Conservation (phyloP, 2,329 filamentous ascomycete genomes). For the Colletotrichum eleusines region DNA sequence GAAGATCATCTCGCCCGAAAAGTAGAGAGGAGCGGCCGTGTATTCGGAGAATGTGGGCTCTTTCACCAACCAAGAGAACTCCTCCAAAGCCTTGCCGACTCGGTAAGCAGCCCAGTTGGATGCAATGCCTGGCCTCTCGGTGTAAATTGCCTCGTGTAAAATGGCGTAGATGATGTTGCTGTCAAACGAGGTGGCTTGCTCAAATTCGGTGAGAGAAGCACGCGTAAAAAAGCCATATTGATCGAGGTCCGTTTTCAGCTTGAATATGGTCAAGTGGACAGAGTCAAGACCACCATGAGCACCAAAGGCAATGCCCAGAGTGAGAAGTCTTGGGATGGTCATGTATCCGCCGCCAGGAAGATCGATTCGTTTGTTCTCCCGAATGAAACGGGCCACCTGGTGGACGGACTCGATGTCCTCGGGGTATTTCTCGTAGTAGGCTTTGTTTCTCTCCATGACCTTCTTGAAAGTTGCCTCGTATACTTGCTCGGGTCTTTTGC, state of each 20-base stretch:
- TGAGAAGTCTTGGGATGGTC: conserved; percentile 80
- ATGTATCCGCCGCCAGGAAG: conserved; percentile 80
- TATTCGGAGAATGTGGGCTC: conserved; percentile 45
- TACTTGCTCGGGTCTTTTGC: conserved; percentile 77
- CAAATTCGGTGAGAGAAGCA: conserved; percentile 76
- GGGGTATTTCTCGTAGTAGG: conserved; percentile 88
- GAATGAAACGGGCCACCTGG: conserved; percentile 74
- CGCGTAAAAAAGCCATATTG: conserved; percentile 81
- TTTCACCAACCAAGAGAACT: conserved; percentile 65
- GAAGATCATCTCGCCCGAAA: conserved; percentile 94
- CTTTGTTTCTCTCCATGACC: conserved; percentile 77
- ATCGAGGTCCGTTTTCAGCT: conserved; percentile 78
- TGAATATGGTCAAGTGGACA: conserved; percentile 80
- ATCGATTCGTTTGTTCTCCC: conserved; percentile 63
- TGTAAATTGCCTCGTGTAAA: conserved; percentile 91
- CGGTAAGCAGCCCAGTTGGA: conserved; percentile 83
- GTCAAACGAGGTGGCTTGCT: conserved; percentile 78
- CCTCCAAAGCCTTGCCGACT: conserved; percentile 62
- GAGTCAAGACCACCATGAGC: conserved; percentile 80
- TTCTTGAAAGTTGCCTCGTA: conserved; percentile 80
- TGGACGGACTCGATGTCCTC: conserved; percentile 80
- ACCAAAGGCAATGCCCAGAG: conserved; percentile 83
- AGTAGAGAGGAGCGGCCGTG: conserved; percentile 71
- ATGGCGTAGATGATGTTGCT: conserved; percentile 85
- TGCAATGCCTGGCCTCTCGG: conserved; percentile 70